Conservation (phyloP, 352 stramenopile genomes). For the Peronospora destructor region DNA sequence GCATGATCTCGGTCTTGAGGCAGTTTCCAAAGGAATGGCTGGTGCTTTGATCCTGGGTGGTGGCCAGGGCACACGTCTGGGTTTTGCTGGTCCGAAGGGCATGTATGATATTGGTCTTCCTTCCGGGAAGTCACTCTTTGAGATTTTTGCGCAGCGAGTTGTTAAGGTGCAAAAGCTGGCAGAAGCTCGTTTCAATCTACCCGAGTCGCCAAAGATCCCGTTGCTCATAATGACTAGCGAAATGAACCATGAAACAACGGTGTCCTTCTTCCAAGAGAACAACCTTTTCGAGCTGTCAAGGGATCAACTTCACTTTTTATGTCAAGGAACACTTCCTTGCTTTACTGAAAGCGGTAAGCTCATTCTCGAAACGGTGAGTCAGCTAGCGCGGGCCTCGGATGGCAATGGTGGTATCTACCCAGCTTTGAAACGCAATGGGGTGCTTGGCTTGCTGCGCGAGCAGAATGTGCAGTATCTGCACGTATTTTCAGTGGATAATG, state of each 20-base stretch:
- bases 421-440: constrained; percentile 86
- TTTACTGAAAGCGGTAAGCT: constrained; percentile 93
- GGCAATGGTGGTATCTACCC: constrained; percentile 97
- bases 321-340: constrained; percentile 93
- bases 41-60: constrained; percentile 88
- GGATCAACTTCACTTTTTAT: constrained; percentile 92
- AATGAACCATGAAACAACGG: constrained; percentile 92
- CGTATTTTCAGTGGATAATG: constrained; percentile 98
- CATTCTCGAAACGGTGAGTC: constrained; percentile 86
- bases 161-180: constrained; percentile 54
- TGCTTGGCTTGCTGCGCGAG: constrained; percentile 79
- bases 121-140: constrained; percentile 89
- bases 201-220: constrained; percentile 32
- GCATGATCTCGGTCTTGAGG: constrained; percentile 46
- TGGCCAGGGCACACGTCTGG: constrained; percentile 92
- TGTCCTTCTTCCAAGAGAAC: constrained; percentile 86
- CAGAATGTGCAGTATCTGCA: constrained; percentile 92
- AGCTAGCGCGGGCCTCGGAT: constrained; percentile 90
- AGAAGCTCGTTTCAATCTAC: constrained; percentile 15
- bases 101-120: constrained; percentile 90
- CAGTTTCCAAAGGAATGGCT: constrained; percentile 74
- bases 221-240: constrained; percentile 97
- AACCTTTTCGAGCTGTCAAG: constrained; percentile 88
- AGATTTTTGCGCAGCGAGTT: constrained; percentile 88
- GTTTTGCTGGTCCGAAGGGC: constrained; percentile 91